phyloP scores from a whole-genome alignment of 2,329 filamentous ascomycete species.

The Diplodia sapinea region DNA sequence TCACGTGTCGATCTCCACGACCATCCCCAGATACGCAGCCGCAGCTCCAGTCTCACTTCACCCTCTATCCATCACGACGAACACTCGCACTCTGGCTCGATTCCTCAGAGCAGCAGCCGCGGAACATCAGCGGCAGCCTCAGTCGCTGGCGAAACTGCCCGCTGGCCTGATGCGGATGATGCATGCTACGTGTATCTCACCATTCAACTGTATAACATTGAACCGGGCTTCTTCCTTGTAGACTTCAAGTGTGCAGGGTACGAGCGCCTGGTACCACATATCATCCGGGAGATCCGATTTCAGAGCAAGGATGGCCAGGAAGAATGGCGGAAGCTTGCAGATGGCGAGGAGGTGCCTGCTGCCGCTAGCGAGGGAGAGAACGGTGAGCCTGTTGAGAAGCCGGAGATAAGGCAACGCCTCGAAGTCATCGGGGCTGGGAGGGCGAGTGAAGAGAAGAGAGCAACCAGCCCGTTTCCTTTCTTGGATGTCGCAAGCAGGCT shows the following conservation, averaged over 20 bases:
- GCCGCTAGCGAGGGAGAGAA: slow-evolving; percentile 37
- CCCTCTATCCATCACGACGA: slow-evolving; percentile 20
- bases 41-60: slow-evolving; percentile 26
- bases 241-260: slow-evolving; percentile 99
- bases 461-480: slow-evolving; percentile 94
- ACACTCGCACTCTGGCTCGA: slow-evolving; percentile 14
- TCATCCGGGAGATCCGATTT: slow-evolving; percentile 48
- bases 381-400: slow-evolving; percentile 39
- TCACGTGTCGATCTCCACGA: slow-evolving; percentile 54
- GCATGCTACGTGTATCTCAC: slow-evolving; percentile 93
- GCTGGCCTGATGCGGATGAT: slow-evolving; percentile 57
- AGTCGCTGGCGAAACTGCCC: slow-evolving; percentile 44
- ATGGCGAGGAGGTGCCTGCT: slow-evolving; percentile 43
- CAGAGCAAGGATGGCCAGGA: slow-evolving; percentile 35
- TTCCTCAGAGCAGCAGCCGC: slow-evolving; percentile 44
- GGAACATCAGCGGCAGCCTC: slow-evolving; percentile 38
- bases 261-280: slow-evolving; percentile 73
- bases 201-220: slow-evolving; percentile 94
- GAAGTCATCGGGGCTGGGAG: slow-evolving; percentile 56
- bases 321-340: slow-evolving; percentile 39
- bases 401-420: slow-evolving; percentile 46
- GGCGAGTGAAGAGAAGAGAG: slow-evolving; percentile 82
- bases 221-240: slow-evolving; percentile 84
- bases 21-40: slow-evolving; percentile 12
- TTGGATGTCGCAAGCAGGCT: slow-evolving; percentile 89